These are phyloP conservation scores for Penicillium subrubescens DNA, from an alignment of 495 filamentous ascomycete species.

Conservation along the genomic window DNA sequence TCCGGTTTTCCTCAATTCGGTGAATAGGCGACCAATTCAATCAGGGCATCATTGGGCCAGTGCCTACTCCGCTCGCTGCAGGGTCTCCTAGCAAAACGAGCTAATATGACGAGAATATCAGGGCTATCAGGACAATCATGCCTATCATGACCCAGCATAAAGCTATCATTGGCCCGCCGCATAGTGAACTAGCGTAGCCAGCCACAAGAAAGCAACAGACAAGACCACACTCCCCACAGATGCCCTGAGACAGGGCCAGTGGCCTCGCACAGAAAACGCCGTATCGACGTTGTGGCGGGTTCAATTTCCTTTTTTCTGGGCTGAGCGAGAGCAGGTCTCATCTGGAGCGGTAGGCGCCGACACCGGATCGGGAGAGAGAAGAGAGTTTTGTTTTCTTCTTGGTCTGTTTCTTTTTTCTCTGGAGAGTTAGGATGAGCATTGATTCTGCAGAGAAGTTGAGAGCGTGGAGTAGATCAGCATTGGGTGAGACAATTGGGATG, in stretches of 20 bases:
- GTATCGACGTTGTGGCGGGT: not conserved
- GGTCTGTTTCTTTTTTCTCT: not conserved
- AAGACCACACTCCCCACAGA: slow-evolving; percentile 2
- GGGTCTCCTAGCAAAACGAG: not conserved
- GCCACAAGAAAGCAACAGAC: not conserved
- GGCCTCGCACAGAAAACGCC: not conserved
- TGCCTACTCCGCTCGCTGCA: not conserved
- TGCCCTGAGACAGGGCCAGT: slow-evolving; percentile 6
- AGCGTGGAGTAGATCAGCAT: slow-evolving; percentile 13
- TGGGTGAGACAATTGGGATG: slow-evolving; percentile 18
- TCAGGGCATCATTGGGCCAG: not conserved
- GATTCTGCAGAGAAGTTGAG: not conserved
- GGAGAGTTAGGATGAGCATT: not conserved
- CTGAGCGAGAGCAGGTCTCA: not conserved
- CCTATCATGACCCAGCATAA: not conserved
- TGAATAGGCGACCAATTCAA: not conserved
- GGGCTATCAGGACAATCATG: not conserved
- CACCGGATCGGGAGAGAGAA: not conserved
- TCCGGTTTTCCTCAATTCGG: not conserved
- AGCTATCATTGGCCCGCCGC: not conserved
- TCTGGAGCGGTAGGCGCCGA: not conserved
- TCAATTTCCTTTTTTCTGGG: not conserved
- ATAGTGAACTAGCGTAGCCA: not conserved
- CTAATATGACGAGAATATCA: not conserved
- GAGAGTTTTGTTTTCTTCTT: not conserved